phyloP scores from a whole-genome alignment of 768 basidiomycete genomes.

The Boletus barrowsii region DNA sequence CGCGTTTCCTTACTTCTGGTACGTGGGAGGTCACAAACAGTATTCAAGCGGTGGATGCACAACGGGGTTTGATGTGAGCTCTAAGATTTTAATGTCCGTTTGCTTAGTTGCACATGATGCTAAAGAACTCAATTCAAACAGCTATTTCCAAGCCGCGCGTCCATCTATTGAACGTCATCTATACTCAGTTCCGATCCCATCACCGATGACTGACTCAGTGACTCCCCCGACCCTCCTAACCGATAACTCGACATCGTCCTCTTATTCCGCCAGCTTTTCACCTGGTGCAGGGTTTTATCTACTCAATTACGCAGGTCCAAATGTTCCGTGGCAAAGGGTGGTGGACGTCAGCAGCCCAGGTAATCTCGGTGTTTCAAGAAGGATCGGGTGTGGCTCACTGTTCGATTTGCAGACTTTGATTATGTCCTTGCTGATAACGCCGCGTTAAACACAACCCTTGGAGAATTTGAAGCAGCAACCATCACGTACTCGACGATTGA shows the following conservation, averaged over 20 bases:
- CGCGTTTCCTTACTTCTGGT: slow-evolving; percentile 83
- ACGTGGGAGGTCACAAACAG: slow-evolving; percentile 84
- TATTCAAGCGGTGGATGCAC: slow-evolving; percentile 68
- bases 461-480: slow-evolving; percentile 68
- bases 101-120: slow-evolving; percentile 16
- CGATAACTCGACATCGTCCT: slow-evolving; percentile 49
- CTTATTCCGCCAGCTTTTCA: slow-evolving; percentile 72
- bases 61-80: slow-evolving; percentile 68
- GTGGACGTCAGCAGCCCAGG: slow-evolving; percentile 50
- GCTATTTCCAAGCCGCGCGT: slow-evolving; percentile 86
- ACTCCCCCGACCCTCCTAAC: slow-evolving; percentile 49
- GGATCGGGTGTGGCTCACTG: neutral
- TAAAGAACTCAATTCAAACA: slow-evolving; percentile 33
- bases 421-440: slow-evolving; percentile 72
- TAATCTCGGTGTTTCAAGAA: slow-evolving; percentile 25
- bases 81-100: slow-evolving; percentile 32
- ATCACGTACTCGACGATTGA: slow-evolving; percentile 68
- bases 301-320: slow-evolving; percentile 75
- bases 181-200: slow-evolving; percentile 75
- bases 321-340: slow-evolving; percentile 84
- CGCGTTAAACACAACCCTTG: slow-evolving; percentile 57
- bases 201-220: slow-evolving; percentile 31
- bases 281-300: slow-evolving; percentile 84
- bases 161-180: slow-evolving; percentile 84
- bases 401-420: slow-evolving; percentile 47